Evolutionary conservation across 1,284 basidiomycete species (phyloP).

Genomic region (Porogramme epimiltina): DNA sequence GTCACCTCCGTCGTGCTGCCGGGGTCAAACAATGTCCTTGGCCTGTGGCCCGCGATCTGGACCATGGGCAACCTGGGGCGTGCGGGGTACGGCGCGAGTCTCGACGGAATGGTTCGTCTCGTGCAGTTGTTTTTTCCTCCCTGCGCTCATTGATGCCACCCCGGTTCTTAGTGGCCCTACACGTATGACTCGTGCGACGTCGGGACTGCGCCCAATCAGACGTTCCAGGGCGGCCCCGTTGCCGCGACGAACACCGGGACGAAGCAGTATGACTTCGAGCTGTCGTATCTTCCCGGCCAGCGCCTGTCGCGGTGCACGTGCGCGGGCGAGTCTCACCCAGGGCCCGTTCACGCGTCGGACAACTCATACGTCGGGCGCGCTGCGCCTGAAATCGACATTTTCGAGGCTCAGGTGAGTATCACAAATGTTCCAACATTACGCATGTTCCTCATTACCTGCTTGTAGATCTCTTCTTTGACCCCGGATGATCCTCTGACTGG

Average conservation of each 20-base stretch:
- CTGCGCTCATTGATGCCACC: background rate
- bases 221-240: constrained; percentile 37
- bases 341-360: constrained; percentile 54
- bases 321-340: constrained; percentile 79
- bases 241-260: constrained; percentile 44
- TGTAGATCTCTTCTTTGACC: too few relatives aligned
- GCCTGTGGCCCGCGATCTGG: constrained; percentile 57
- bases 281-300: constrained; percentile 78
- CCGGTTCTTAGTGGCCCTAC: constrained; percentile 49
- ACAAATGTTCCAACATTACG: constrained; percentile 3
- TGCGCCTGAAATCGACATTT: constrained; percentile 85
- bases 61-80: constrained; percentile 41
- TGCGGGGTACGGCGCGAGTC: constrained; percentile 55
- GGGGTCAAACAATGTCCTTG: constrained; percentile 57
- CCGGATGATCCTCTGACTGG: constrained; percentile 8
- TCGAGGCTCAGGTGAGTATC: constrained; percentile 48
- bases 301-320: constrained; percentile 83
- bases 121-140: background rate
- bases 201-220: constrained; percentile 59
- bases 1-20: constrained; percentile 78
- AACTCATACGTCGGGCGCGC: constrained; percentile 73
- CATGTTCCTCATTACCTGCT: too few relatives aligned
- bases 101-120: constrained; percentile 46
- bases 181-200: constrained; percentile 58
- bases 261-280: constrained; percentile 30